Conservation (phyloP, 2,329 filamentous ascomycete species). For the Paecilomyces dactylethromorphus region DNA sequence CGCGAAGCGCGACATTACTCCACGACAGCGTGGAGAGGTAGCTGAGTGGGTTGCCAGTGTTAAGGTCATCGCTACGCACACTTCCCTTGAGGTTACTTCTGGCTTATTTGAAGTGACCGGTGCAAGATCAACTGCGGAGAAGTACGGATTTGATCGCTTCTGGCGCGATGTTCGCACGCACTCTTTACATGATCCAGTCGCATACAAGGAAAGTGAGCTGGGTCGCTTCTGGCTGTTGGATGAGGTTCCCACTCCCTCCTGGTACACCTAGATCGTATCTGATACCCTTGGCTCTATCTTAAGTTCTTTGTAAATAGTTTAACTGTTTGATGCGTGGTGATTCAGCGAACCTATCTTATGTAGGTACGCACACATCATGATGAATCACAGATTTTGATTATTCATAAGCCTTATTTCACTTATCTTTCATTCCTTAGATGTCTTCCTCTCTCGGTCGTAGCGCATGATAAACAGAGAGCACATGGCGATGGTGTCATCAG, state of each 20-base stretch:
- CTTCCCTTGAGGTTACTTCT: constrained; percentile 50
- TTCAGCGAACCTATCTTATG: not conserved
- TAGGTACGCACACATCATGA: too few relatives aligned
- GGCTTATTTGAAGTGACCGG: constrained; percentile 62
- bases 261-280: constrained; percentile 49
- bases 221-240: constrained; percentile 51
- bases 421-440: too few relatives aligned
- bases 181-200: constrained; percentile 60
- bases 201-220: constrained; percentile 60
- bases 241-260: constrained; percentile 53
- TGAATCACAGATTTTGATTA: too few relatives aligned
- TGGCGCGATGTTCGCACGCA: constrained; percentile 63
- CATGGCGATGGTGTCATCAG: too few relatives aligned
- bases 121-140: constrained; percentile 50
- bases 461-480: too few relatives aligned
- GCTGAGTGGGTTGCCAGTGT: constrained; percentile 58
- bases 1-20: constrained; percentile 41
- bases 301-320: not conserved
- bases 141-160: constrained; percentile 57
- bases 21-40: constrained; percentile 50
- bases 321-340: not conserved
- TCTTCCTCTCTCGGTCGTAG: too few relatives aligned
- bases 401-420: too few relatives aligned
- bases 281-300: not conserved
- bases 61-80: constrained; percentile 59